phyloP scores from a whole-genome alignment of 257 asterid species.

The Penstemon eatonii region DNA sequence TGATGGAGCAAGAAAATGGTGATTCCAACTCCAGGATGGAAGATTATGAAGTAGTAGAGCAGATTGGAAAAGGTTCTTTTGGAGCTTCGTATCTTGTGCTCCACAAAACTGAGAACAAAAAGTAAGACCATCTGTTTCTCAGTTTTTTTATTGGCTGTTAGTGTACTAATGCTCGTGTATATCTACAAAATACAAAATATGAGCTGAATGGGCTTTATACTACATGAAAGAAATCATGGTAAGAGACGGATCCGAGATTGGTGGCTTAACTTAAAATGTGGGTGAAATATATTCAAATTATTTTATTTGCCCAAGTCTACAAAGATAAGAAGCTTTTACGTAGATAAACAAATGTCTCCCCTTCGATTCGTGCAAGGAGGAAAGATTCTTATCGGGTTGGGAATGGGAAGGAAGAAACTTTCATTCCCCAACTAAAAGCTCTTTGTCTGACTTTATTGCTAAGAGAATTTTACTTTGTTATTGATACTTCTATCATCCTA shows the following conservation, averaged over 20 bases:
- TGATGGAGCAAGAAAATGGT: constrained; percentile 59
- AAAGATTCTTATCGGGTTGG: too few species aligned
- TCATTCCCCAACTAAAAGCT: too few species aligned
- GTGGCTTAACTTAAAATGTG: too few species aligned
- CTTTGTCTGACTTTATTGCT: background rate
- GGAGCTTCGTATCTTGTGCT: constrained; percentile 81
- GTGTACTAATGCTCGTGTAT: background rate
- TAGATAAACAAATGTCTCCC: background rate
- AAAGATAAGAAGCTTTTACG: too few species aligned
- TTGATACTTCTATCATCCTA: background rate
- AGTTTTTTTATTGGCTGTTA: constrained; percentile 15
- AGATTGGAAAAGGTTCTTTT: constrained; percentile 88
- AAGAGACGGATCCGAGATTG: too few species aligned
- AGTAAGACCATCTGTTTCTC: constrained; percentile 43
- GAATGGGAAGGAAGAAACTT: too few species aligned
- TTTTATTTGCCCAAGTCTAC: too few species aligned
- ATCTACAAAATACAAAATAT: too few species aligned
- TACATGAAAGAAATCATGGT: too few species aligned
- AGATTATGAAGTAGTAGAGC: constrained; percentile 75
- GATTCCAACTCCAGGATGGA: constrained; percentile 66
- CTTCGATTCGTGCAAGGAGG: too few species aligned
- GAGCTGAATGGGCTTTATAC: too few species aligned
- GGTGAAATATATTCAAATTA: too few species aligned
- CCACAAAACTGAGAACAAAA: constrained; percentile 64
- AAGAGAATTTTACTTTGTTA: background rate